Base-by-base conservation (phyloP, 2,329 filamentous ascomycete genomes). In the Whalleya microplaca region DNA sequence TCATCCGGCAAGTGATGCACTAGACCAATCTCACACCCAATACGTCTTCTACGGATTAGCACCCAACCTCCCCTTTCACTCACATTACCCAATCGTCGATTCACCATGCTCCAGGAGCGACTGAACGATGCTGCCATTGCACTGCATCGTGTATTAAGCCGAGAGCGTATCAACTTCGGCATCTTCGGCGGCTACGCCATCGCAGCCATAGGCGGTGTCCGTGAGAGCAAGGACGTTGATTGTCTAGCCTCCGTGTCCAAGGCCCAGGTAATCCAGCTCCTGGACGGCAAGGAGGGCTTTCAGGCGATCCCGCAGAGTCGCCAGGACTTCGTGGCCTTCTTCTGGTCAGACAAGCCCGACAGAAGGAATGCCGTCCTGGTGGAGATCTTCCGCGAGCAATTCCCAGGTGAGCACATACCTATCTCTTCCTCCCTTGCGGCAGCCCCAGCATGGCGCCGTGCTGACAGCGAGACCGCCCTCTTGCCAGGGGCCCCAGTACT, bases 181-280 rank as follows among this genome's bases (percentile, higher is more conserved):
- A 54, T 58, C 27, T 58, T 58, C 9, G 55, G 55, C 23, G 51
- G 55, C 18, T 51, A 51, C 21, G 55, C 55, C 5, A 51, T 58
- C n/a, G 20, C 21, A 16, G 20, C 27, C 16, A 29, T 58, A n/a
- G 47, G 47, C 8, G 50, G 50, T 27, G 2, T 18, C 10, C 50
- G 55, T 18, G 27, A n/a, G 16, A 53, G 41, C 19, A 54, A 53
- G 20, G 55, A 58, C 23, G 51, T 58, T 12, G 55, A 58, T 21
- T 53, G 51, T 37, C 19, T 58, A 14, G 55, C 43, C 18, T 47
- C 27, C 2, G 23, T 19, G 12, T 16, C 50, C 14, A 53, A 51
- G 27, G n/a, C n/a, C n/a, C 29, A 48, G 14, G 18, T 47, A 8
- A 12, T 54, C 32, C 7, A 53, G 14, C 41, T 58, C 1, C 21